Evolutionary conservation across 495 filamentous ascomycete species (phyloP).

Genomic region (Viridothelium virens): DNA sequence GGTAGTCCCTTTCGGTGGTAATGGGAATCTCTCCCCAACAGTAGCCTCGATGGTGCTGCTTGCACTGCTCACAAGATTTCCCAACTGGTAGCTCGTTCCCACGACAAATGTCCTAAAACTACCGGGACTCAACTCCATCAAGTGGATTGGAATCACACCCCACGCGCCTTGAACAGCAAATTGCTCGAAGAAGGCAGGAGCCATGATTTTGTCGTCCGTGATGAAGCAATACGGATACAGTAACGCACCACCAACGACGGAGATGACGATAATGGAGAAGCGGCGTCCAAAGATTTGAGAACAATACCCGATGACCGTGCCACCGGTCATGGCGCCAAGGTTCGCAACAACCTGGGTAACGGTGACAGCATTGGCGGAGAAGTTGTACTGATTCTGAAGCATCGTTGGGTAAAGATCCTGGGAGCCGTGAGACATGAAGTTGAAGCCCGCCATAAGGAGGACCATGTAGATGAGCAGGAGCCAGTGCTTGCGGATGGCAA

Average conservation of each 20-base stretch:
- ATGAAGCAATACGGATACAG: constrained; percentile 77
- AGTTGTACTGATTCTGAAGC: constrained; percentile 68
- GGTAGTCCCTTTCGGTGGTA: constrained; percentile 44
- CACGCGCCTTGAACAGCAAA: constrained; percentile 84
- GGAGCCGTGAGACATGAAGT: constrained; percentile 89
- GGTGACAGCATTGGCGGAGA: constrained; percentile 62
- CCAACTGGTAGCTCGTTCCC: constrained; percentile 76
- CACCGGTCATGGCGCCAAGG: constrained; percentile 69
- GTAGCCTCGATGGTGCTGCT: constrained; percentile 77
- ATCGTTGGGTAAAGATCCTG: constrained; percentile 89
- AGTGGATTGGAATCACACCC: constrained; percentile 76
- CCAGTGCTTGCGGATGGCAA: constrained; percentile 72
- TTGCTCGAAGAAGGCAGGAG: constrained; percentile 84
- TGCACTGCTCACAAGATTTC: constrained; percentile 73
- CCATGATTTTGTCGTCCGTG: constrained; percentile 54
- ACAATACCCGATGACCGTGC: constrained; percentile 67
- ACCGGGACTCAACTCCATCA: constrained; percentile 80
- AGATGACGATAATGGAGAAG: constrained; percentile 71
- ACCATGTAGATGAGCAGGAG: constrained; percentile 71
- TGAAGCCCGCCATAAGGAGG: constrained; percentile 82
- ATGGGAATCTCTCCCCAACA: constrained; percentile 71
- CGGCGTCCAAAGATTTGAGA: constrained; percentile 77
- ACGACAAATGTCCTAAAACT: constrained; percentile 78
- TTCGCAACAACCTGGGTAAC: constrained; percentile 82
- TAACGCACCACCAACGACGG: constrained; percentile 66